A percentile compares a stretch with the other conserved stretches of the same genome.
These are phyloP conservation scores for Pezicula radicicola DNA, from an alignment of 2,329 filamentous ascomycete species.

Conservation along the genomic window DNA sequence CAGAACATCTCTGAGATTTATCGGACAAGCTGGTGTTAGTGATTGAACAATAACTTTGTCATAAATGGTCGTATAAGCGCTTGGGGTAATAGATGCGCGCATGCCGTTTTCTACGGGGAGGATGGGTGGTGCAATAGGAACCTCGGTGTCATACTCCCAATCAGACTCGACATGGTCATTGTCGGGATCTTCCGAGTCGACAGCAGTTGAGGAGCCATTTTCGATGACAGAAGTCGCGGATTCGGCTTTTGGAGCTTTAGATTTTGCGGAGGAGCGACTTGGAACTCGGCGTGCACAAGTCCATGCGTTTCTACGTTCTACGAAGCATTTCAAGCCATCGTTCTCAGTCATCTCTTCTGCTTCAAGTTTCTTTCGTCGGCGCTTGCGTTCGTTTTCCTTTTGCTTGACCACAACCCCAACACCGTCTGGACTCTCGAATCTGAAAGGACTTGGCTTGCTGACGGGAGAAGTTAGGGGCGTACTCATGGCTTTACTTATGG, in stretches of 20 bases:
- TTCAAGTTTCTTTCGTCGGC: slow-evolving; percentile 43
- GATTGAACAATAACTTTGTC: slow-evolving; percentile 80
- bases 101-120: slow-evolving; percentile 73
- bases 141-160: slow-evolving; percentile 23
- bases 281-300: slow-evolving; percentile 65
- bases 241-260: slow-evolving; percentile 28
- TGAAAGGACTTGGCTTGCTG: slow-evolving; percentile 27
- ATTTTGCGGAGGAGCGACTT: slow-evolving; percentile 7
- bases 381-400: slow-evolving; percentile 28
- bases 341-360: slow-evolving; percentile 75
- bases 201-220: slow-evolving; percentile 26
- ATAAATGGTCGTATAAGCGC: slow-evolving; percentile 79
- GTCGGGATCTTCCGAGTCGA: slow-evolving; percentile 17
- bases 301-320: slow-evolving; percentile 77
- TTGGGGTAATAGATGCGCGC: slow-evolving; percentile 70
- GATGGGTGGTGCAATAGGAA: slow-evolving; percentile 72
- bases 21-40: slow-evolving; percentile 80
- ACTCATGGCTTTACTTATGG: slow-evolving; percentile 7
- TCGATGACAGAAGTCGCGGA: slow-evolving; percentile 40
- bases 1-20: slow-evolving; percentile 81
- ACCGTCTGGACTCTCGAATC: slow-evolving; percentile 36
- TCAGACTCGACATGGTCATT: slow-evolving; percentile 6
- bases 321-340: slow-evolving; percentile 75
- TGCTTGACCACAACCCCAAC: slow-evolving; percentile 27
- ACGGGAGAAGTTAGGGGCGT: slow-evolving; percentile 9